Conservation (phyloP, 2,329 filamentous ascomycete species). For the Colletotrichum incanum region DNA sequence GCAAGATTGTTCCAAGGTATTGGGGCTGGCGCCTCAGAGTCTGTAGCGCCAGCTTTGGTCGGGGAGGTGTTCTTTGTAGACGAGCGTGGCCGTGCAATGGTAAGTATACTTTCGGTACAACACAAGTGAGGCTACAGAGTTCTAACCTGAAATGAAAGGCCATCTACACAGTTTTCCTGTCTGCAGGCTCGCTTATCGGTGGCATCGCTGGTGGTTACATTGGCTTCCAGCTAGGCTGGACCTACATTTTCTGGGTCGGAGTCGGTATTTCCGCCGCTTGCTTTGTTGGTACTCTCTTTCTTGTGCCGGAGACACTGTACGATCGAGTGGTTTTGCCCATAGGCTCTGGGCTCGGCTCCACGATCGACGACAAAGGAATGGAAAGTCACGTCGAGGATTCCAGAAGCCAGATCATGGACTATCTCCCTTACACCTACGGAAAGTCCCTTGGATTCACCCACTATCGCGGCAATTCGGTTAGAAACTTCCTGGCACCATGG, state of each 20-base stretch:
- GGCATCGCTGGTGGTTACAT: slow-evolving; percentile 57
- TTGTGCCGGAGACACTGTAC: slow-evolving; percentile 55
- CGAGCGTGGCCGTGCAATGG: slow-evolving; percentile 55
- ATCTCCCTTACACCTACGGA: slow-evolving; percentile 13
- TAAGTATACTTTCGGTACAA: neutral
- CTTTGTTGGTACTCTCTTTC: slow-evolving; percentile 48
- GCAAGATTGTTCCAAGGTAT: slow-evolving; percentile 53
- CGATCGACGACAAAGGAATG: slow-evolving; percentile 29
- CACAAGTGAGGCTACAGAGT: rapidly evolving
- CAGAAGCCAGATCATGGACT: neutral
- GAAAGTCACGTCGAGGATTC: slow-evolving; percentile 27
- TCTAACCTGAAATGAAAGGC: slow-evolving; percentile 40
- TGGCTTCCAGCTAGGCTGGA: slow-evolving; percentile 51
- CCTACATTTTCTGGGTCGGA: slow-evolving; percentile 52
- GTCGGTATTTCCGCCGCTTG: slow-evolving; percentile 47
- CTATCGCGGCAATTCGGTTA: slow-evolving; percentile 43
- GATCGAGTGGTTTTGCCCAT: slow-evolving; percentile 37
- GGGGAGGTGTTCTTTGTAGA: slow-evolving; percentile 57
- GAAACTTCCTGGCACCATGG: slow-evolving; percentile 50
- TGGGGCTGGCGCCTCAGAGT: slow-evolving; percentile 54
- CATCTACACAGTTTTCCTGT: slow-evolving; percentile 53
- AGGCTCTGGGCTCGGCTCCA: neutral
- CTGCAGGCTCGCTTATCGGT: slow-evolving; percentile 51
- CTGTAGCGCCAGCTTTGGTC: slow-evolving; percentile 52
- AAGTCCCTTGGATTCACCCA: slow-evolving; percentile 45